These are phyloP conservation scores for Eragrostis tef DNA, from an alignment of 202 grass and related monocot genomes.

Conservation along the genomic window DNA sequence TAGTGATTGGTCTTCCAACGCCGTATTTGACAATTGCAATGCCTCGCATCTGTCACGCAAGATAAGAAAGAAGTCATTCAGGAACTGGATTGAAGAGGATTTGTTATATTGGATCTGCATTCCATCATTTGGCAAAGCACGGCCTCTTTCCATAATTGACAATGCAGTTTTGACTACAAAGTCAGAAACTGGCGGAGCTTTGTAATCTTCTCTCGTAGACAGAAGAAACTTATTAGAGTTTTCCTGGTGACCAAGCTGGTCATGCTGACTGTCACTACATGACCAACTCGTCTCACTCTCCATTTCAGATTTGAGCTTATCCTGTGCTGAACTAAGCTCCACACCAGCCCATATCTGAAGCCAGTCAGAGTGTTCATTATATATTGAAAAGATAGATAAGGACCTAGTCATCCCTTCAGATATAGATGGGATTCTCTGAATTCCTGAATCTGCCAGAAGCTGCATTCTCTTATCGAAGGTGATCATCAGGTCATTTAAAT, in stretches of 20 bases:
- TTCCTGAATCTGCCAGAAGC: conserved; percentile 72
- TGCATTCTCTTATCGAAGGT: conserved; percentile 92
- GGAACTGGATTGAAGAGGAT: conserved; percentile 66
- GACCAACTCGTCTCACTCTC: conserved; percentile 66
- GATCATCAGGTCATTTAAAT: conserved; percentile 87
- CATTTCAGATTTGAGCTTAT: conserved; percentile 70
- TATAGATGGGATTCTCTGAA: conserved; percentile 60
- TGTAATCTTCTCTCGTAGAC: conserved; percentile 81
- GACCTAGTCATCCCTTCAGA: conserved; percentile 66
- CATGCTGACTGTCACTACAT: conserved; percentile 43
- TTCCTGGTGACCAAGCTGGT: conserved; percentile 47
- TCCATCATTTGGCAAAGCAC: conserved; percentile 56
- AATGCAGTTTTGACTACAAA: conserved; percentile 76
- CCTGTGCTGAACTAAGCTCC: conserved; percentile 70
- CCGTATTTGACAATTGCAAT: conserved; percentile 55
- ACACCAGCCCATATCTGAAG: conserved; percentile 79
- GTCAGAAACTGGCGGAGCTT: conserved; percentile 76
- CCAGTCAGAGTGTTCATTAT: conserved; percentile 79
- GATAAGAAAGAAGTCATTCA: conserved; percentile 76
- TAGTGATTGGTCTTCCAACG: conserved; percentile 63
- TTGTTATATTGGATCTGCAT: conserved; percentile 68
- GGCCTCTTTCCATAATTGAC: conserved; percentile 76
- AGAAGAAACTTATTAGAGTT: conserved; percentile 62
- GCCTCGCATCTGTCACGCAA: conserved; percentile 62
- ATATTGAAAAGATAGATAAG: conserved; percentile 78